Percentiles rank a stretch among this genome's conserved stretches.
Evolutionary conservation across 352 stramenopile genomes (phyloP).

Genomic region (Achlya hypogyna): DNA sequence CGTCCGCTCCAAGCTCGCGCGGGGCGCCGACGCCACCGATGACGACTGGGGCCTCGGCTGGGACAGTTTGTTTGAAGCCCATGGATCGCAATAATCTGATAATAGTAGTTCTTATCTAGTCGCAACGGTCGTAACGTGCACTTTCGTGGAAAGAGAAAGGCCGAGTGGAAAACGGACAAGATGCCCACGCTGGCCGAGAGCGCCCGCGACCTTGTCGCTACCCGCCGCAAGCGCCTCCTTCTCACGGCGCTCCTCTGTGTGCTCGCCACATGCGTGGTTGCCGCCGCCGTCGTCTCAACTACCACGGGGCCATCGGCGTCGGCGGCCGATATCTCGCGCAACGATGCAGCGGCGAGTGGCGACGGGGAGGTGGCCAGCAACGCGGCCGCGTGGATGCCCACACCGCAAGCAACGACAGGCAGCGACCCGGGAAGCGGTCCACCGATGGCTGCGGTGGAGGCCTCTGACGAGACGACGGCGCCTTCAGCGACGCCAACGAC

Average conservation of each 20-base stretch:
- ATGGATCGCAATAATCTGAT: too few relatives aligned
- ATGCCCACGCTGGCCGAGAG: background rate
- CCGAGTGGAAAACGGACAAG: background rate
- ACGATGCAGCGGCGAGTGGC: too few relatives aligned
- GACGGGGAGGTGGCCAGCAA: too few relatives aligned
- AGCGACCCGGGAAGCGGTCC: too few relatives aligned
- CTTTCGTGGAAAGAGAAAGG: too few relatives aligned
- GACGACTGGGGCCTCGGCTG: slow-evolving; percentile 12
- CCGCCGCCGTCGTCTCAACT: background rate
- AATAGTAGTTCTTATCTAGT: too few relatives aligned
- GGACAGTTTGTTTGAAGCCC: slow-evolving; percentile 11
- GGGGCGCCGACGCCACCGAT: background rate
- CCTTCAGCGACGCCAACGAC: background rate
- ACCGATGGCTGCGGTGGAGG: too few relatives aligned
- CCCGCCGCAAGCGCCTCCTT: background rate
- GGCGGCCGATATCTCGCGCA: background rate
- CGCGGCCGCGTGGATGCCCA: too few relatives aligned
- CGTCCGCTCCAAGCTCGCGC: slow-evolving; percentile 24
- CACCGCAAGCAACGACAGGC: too few relatives aligned
- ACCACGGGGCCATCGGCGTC: background rate
- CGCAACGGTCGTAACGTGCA: too few relatives aligned
- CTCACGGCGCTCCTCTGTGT: background rate
- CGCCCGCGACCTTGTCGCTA: background rate
- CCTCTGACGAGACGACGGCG: background rate
- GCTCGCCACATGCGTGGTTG: background rate